phyloP scores from a whole-genome alignment of 768 basidiomycete species.

The Russula virescens region DNA sequence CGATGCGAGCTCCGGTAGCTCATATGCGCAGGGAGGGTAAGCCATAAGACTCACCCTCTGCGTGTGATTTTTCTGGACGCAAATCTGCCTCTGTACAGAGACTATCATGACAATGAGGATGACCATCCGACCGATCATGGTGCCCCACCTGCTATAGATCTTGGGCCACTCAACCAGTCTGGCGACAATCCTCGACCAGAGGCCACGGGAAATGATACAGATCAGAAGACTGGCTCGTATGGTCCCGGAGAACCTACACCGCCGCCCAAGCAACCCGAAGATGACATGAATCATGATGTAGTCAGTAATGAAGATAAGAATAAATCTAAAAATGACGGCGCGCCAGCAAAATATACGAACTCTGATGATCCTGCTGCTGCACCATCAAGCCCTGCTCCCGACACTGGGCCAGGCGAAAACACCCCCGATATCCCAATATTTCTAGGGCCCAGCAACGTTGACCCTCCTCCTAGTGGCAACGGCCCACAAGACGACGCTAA shows the following conservation, averaged over 20 bases:
- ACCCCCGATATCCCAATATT: constrained; percentile 6
- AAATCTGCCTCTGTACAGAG: constrained; percentile 2
- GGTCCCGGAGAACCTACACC: constrained; percentile 1
- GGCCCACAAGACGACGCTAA: background rate
- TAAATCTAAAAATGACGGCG: background rate
- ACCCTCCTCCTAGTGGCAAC: constrained; percentile 1
- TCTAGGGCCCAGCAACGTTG: constrained; percentile 2
- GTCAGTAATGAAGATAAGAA: background rate
- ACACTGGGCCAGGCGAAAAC: background rate
- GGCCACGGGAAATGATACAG: background rate
- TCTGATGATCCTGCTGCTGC: background rate
- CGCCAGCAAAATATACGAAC: background rate
- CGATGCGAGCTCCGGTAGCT: constrained; percentile 21
- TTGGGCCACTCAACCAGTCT: constrained; percentile 1
- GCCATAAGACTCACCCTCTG: background rate
- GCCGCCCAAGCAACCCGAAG: background rate
- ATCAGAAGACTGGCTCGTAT: background rate
- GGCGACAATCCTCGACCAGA: background rate
- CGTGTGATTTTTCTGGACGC: background rate
- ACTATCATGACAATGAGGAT: background rate
- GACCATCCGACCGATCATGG: background rate
- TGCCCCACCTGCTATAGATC: constrained; percentile 10
- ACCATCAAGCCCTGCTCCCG: background rate
- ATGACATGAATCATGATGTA: background rate
- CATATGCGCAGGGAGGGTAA: constrained; percentile 16